phyloP scores from a whole-genome alignment of 2,329 filamentous ascomycete species.

The Talaromyces islandicus region DNA sequence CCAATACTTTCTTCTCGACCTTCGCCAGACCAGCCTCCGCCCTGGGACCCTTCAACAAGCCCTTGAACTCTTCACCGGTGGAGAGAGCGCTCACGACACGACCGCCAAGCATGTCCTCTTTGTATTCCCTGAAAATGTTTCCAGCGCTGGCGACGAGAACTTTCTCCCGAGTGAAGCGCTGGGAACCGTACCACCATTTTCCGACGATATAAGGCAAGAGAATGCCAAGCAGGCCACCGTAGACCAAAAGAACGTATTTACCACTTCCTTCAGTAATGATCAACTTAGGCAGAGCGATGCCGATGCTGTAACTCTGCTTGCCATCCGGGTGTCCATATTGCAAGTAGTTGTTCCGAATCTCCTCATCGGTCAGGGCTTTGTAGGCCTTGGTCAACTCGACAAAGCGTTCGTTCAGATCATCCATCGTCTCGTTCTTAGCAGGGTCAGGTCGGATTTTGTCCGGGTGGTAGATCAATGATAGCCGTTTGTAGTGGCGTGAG shows the following conservation, averaged over 20 bases:
- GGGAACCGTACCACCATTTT: slow-evolving; percentile 98
- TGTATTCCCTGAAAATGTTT: slow-evolving; percentile 88
- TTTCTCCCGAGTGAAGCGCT: slow-evolving; percentile 86
- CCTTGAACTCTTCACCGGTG: slow-evolving; percentile 77
- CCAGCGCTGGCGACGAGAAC: slow-evolving; percentile 90
- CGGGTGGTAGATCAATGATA: slow-evolving; percentile 82
- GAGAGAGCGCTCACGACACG: slow-evolving; percentile 77
- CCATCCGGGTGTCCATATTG: slow-evolving; percentile 95
- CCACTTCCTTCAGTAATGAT: slow-evolving; percentile 90
- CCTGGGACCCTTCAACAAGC: slow-evolving; percentile 68
- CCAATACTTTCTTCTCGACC: slow-evolving; percentile 67
- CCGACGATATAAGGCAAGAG: slow-evolving; percentile 89
- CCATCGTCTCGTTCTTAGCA: slow-evolving; percentile 80
- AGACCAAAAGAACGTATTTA: slow-evolving; percentile 89
- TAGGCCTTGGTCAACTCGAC: slow-evolving; percentile 97
- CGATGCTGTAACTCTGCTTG: slow-evolving; percentile 97
- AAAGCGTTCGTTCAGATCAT: slow-evolving; percentile 79
- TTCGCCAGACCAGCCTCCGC: slow-evolving; percentile 75
- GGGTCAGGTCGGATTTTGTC: slow-evolving; percentile 84
- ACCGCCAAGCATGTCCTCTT: slow-evolving; percentile 73
- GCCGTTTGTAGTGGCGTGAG: slow-evolving; percentile 80
- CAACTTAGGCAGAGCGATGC: slow-evolving; percentile 89
- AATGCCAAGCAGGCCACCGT: slow-evolving; percentile 81
- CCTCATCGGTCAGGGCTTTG: slow-evolving; percentile 95
- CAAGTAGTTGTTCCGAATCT: slow-evolving; percentile 92